Conservation (phyloP, 2,329 filamentous ascomycete genomes). For the Nigrospora sphaerica region DNA sequence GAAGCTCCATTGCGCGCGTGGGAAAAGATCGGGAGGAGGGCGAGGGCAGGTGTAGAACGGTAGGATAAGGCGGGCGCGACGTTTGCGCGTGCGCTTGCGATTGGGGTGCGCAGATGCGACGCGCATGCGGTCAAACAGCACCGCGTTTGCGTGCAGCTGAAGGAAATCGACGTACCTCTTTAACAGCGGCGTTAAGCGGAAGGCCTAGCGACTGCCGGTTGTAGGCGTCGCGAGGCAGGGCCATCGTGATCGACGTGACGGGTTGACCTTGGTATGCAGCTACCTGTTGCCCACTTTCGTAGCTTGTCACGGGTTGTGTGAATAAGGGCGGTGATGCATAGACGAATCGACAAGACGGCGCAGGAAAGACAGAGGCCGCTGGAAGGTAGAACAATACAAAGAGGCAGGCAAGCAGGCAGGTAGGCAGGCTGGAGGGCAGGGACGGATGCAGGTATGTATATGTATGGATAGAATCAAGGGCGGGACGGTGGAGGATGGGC, state of each 20-base stretch:
- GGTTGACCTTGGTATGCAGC: not conserved
- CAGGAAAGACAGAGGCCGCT: not conserved
- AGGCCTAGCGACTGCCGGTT: constrained; percentile 62
- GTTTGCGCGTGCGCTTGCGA: not conserved
- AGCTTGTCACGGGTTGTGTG: not conserved
- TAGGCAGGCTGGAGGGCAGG: no score
- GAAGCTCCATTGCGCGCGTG: constrained; percentile 8
- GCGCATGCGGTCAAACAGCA: constrained; percentile 2
- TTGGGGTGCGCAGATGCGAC: not conserved
- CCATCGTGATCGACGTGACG: constrained; percentile 1
- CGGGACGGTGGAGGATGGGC: no score
- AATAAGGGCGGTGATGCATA: not conserved
- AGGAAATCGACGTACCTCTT: constrained; percentile 47
- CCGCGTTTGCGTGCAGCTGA: not conserved
- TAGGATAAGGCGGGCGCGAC: not conserved
- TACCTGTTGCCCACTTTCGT: constrained; percentile 1
- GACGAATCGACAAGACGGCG: not conserved
- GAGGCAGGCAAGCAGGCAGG: no score
- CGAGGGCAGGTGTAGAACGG: not conserved
- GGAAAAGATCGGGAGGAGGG: not conserved
- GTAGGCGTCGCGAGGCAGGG: constrained; percentile 39
- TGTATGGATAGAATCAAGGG: no score
- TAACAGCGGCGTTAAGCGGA: constrained; percentile 56
- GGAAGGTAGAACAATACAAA: no score
- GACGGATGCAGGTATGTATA: no score